Percentiles rank a stretch among this genome's conserved stretches.
Conservation (phyloP, 148 eudicot species). For the Rhododendron mucronatum region DNA sequence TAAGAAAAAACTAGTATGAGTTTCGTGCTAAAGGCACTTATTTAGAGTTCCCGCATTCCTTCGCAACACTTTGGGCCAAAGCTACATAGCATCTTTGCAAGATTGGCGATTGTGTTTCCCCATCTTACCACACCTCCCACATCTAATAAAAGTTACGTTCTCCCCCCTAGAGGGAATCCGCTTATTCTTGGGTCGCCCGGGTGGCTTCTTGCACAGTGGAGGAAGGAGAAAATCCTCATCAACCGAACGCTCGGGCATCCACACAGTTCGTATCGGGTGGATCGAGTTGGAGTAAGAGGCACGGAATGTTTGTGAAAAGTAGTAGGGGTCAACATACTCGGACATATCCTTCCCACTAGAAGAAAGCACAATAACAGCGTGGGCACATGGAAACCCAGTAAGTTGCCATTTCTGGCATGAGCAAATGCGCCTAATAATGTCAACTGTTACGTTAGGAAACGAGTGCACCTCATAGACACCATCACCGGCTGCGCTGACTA, state of each 20-base stretch:
- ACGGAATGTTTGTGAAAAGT: neutral
- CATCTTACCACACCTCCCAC: neutral
- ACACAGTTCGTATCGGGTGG: neutral
- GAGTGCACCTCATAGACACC: too few species aligned
- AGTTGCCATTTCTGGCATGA: neutral
- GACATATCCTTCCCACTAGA: neutral
- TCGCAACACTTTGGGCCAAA: too few species aligned
- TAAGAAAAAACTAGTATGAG: too few species aligned
- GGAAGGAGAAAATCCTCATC: neutral
- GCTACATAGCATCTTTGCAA: neutral
- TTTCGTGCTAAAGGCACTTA: too few species aligned
- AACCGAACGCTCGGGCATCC: too few species aligned
- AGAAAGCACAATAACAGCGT: neutral
- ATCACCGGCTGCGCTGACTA: too few species aligned
- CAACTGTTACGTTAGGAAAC: neutral
- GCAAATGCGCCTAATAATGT: neutral
- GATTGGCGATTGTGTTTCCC: neutral
- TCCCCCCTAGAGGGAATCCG: neutral
- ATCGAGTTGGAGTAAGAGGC: neutral
- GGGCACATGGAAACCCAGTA: neutral
- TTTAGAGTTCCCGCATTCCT: too few species aligned
- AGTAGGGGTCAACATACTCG: neutral
- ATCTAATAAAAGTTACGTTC: neutral
- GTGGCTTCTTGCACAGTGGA: neutral
- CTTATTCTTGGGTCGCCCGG: neutral